A percentile compares a stretch with the other conserved stretches of the same genome.
Evolutionary conservation across 345 rosid species (phyloP).

Genomic region (Raphanus raphanistrum): DNA sequence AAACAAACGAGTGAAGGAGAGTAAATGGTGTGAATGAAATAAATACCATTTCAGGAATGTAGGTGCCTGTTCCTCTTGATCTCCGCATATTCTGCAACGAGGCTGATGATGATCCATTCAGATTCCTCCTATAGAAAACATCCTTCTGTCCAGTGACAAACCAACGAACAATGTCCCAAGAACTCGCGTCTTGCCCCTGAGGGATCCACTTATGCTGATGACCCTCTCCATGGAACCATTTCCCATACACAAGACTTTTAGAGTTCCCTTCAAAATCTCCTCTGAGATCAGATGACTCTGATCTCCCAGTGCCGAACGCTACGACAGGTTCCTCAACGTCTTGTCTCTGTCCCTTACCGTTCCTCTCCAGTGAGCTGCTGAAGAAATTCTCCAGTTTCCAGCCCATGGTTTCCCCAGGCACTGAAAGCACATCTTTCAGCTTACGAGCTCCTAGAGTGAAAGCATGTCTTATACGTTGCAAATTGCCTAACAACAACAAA

Average conservation of each 20-base stretch:
- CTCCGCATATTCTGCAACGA: conserved; percentile 1
- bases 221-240: conserved; percentile 50
- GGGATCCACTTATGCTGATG: conserved; percentile 35
- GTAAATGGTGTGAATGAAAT: not conserved
- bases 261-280: conserved; percentile 60
- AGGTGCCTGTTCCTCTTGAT: conserved; percentile 79
- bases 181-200: conserved; percentile 34
- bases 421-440: conserved; percentile 50
- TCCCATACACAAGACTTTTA: conserved; percentile 47
- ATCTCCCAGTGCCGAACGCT: conserved; percentile 74
- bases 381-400: conserved; percentile 64
- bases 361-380: conserved; percentile 57
- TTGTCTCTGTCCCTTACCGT: conserved; percentile 79
- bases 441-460: conserved; percentile 53
- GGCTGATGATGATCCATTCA: conserved; percentile 31
- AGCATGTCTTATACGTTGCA: conserved; percentile 64
- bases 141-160: conserved; percentile 30
- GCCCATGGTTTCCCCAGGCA: conserved; percentile 61
- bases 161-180: conserved; percentile 37
- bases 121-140: conserved; percentile 26
- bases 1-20: not conserved
- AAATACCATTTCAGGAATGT: conserved; percentile 59
- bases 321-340: conserved; percentile 62
- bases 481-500: too few species aligned
- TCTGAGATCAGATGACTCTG: conserved; percentile 48